Conservation (phyloP, 495 filamentous ascomycete species). For the Penicillium parvum region DNA sequence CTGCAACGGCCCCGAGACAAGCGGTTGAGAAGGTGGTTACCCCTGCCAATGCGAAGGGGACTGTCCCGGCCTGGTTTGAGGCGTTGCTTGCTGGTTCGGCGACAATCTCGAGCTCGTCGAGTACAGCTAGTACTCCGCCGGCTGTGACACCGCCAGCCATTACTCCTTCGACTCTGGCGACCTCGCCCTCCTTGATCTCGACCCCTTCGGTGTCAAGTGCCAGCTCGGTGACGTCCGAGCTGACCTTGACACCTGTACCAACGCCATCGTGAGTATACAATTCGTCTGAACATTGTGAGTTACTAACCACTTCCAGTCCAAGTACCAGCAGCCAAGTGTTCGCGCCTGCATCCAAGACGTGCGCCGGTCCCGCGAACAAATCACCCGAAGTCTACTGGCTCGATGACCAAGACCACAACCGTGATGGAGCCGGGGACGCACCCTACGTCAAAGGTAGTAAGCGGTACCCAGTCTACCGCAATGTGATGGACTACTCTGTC, state of each 20-base stretch:
- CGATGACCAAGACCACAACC: conserved; percentile 30
- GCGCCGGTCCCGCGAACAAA: conserved; percentile 6
- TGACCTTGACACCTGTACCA: neutral
- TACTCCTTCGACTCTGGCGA: neutral
- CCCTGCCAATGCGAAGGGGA: no score
- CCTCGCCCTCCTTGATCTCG: no score
- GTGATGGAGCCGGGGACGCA: conserved; percentile 28
- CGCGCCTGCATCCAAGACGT: conserved; percentile 17
- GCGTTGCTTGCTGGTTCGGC: neutral
- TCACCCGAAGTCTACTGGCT: conserved; percentile 29
- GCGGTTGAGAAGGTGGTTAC: no score
- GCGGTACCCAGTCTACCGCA: conserved; percentile 52
- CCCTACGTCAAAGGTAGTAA: conserved; percentile 33
- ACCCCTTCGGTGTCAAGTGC: no score
- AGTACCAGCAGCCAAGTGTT: neutral
- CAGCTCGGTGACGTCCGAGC: neutral
- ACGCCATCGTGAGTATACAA: neutral
- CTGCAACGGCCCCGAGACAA: neutral
- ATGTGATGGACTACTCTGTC: conserved; percentile 51
- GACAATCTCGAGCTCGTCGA: neutral
- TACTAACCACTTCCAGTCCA: neutral
- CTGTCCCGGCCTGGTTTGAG: neutral
- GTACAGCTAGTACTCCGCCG: neutral
- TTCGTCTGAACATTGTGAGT: no score
- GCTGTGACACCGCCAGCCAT: neutral